Percentiles rank a stretch among this genome's conserved stretches.
These are phyloP conservation scores for Hibiscus trionum DNA, from an alignment of 345 rosid genomes.

Conservation along the genomic window DNA sequence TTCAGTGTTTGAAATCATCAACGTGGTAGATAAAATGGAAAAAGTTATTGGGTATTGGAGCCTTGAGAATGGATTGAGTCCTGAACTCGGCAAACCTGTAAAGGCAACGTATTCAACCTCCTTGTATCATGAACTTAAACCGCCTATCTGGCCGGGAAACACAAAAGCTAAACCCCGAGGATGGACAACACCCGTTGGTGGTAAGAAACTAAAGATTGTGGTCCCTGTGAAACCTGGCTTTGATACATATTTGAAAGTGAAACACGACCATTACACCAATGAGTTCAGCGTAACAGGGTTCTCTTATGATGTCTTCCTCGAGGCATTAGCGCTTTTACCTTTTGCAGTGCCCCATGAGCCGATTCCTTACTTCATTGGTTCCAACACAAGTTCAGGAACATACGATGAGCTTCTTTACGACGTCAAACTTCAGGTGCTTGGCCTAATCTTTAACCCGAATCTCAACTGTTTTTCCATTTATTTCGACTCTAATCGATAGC, in stretches of 20 bases:
- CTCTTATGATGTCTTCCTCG: constrained; percentile 16
- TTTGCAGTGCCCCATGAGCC: constrained; percentile 11
- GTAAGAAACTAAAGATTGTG: constrained; percentile 19
- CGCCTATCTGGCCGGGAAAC: constrained; percentile 42
- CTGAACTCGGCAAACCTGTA: background rate
- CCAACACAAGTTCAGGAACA: background rate
- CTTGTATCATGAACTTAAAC: background rate
- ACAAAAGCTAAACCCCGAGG: constrained; percentile 8
- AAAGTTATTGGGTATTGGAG: constrained; percentile 40
- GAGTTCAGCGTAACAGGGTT: constrained; percentile 12
- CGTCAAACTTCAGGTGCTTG: background rate
- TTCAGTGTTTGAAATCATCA: constrained; percentile 37
- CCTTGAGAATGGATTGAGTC: background rate
- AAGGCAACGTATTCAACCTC: background rate
- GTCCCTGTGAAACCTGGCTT: constrained; percentile 18
- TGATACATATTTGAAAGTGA: constrained; percentile 13
- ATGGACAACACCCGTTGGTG: background rate
- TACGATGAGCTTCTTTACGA: background rate
- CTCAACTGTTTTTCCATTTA: background rate
- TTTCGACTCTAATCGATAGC: background rate
- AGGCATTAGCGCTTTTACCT: constrained; percentile 10
- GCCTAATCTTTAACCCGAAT: too few relatives aligned
- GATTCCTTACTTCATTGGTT: constrained; percentile 7
- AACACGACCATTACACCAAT: constrained; percentile 1
- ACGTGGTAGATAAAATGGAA: constrained; percentile 22